Conservation (phyloP, 2,329 filamentous ascomycete species). For the Apiospora malaysiana region DNA sequence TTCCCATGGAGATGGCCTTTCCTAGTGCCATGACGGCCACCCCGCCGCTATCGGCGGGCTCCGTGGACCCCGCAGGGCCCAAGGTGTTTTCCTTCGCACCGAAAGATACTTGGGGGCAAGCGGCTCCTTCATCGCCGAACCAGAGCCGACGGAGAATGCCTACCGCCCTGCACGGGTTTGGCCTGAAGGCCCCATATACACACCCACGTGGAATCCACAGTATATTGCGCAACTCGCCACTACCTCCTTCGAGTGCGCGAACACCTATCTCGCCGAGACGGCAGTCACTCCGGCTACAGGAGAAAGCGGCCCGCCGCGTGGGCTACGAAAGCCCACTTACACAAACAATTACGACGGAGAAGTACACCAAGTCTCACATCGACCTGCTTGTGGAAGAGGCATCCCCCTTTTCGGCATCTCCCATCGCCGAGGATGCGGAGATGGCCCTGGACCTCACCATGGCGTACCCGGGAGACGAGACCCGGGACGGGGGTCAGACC, state of each 20-base stretch:
- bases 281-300: conserved; percentile 59
- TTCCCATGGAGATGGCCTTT: conserved; percentile 51
- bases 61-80: conserved; percentile 48
- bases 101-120: conserved; percentile 38
- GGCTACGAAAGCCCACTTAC: conserved; percentile 68
- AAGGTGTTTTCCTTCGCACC: conserved; percentile 55
- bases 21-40: conserved; percentile 65
- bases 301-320: conserved; percentile 61
- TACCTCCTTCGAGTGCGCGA: conserved; percentile 57
- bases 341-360: conserved; percentile 68
- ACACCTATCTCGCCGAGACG: conserved; percentile 60
- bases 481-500: conserved; percentile 65
- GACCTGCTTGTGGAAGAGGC: conserved; percentile 65
- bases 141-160: conserved; percentile 46
- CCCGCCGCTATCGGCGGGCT: conserved; percentile 61
- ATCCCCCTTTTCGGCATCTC: conserved; percentile 52
- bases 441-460: conserved; percentile 54
- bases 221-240: conserved; percentile 70
- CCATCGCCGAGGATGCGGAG: conserved; percentile 45
- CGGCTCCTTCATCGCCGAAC: conserved; percentile 40
- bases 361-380: conserved; percentile 67
- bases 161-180: conserved; percentile 36
- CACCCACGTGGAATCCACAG: conserved; percentile 65
- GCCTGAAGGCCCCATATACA: conserved; percentile 57
- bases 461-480: conserved; percentile 59